Evolutionary conservation across 2,329 filamentous ascomycete genomes (phyloP), one percentile per base, ranked within the genome.

Genomic region (Chaetothyriales sp.): DNA sequence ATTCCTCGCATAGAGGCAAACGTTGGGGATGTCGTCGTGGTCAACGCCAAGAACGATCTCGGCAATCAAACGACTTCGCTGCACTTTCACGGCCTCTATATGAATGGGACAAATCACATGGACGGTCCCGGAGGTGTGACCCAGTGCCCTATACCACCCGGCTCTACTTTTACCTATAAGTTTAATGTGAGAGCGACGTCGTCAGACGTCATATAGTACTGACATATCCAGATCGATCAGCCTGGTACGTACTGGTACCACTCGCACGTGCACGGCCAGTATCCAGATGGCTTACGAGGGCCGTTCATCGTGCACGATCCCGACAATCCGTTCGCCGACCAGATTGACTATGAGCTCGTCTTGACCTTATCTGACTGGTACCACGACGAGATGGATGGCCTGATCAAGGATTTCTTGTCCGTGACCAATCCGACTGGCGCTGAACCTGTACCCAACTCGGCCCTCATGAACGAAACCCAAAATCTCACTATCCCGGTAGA

Each of bases 201-300:
- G 5, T 37, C 9, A 18, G 37, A 5, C 18, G 10, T 9, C 18
- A 4, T 15, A 43, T 8, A 5, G 33, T 18, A 46, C 56, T 62
- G 45, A 63, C 52, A 29, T n/a, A 2, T 4, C 43, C 43, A 77
- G 74, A 62, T 73, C 13, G 64, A 79, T 47, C 83, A 86, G 69
- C 75, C 81, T 0, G 85, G 85, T 25, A 86, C 83, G 1, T 89
- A 86, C 66, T 89, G 85, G 85, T 89, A 89, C 59, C 83, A 87
- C 64, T 83, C 80, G 4, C 83, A 87, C 62, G 74, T 75, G 19
- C 72, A 74, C 55, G 80, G 76, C 20, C 82, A 85, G 63, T 86
- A 86, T 56, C 82, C 83, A 1, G 83, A 87, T 63, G 83, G 83
- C 9, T 70, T 85, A 5, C 74, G 82, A 19, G 81, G 75, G 0